phyloP scores from a whole-genome alignment of 345 rosid genomes.

The Cardamine resedifolia region DNA sequence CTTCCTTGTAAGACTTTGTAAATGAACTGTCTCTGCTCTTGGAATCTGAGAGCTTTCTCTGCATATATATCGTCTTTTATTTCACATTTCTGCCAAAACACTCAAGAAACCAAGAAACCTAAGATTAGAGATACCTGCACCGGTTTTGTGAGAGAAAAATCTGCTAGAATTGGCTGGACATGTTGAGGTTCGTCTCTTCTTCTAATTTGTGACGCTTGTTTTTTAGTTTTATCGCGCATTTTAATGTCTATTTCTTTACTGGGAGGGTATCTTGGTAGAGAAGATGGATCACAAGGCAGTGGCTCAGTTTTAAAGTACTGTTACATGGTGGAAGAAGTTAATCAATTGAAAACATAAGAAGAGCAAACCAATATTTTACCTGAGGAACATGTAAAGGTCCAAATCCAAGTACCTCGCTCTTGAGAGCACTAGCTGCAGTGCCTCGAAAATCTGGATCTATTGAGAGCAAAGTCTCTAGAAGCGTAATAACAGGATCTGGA shows the following conservation, averaged over 20 bases:
- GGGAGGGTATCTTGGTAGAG: conserved; percentile 87
- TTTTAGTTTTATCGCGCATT: conserved; percentile 59
- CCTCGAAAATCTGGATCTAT: conserved; percentile 73
- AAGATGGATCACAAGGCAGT: conserved; percentile 81
- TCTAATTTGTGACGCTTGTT: conserved; percentile 35
- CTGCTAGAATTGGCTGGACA: conserved; percentile 13
- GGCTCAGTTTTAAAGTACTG: conserved; percentile 78
- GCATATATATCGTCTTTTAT: conserved; percentile 12
- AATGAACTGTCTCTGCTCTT: conserved; percentile 14
- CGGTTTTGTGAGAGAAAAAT: not conserved
- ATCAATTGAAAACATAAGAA: not conserved
- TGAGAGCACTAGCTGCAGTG: conserved; percentile 71
- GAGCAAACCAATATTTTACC: not conserved
- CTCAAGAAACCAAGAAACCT: not conserved
- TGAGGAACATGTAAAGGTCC: not conserved
- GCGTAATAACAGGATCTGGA: conserved; percentile 58
- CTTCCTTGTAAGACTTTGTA: conserved; percentile 22
- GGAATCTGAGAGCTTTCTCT: conserved; percentile 23
- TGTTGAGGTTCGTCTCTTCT: conserved; percentile 12
- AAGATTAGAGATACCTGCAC: conserved; percentile 30
- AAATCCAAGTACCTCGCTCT: conserved; percentile 57
- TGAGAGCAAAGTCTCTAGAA: conserved; percentile 76
- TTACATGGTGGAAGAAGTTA: not conserved
- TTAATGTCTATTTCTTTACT: conserved; percentile 81
- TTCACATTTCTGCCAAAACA: conserved; percentile 1